Evolutionary conservation across 2,329 filamentous ascomycete genomes (phyloP).

Genomic region (Dactylellina sp.): DNA sequence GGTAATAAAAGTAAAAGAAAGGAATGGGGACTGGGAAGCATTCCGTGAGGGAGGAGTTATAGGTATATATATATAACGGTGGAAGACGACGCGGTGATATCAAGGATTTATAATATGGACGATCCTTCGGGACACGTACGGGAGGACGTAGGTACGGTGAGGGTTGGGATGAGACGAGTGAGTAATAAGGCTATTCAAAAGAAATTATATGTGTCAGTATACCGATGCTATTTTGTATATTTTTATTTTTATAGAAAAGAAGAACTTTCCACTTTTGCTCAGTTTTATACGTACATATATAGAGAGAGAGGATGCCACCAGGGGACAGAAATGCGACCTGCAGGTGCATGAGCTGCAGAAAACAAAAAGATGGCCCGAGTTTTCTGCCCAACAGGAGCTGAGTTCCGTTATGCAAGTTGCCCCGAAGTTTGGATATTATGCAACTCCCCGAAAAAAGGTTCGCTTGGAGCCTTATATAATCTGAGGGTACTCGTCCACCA

Average conservation of each 20-base stretch:
- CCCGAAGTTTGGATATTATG: slow-evolving; percentile 41
- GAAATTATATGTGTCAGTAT: slow-evolving; percentile 46
- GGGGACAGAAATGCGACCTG: slow-evolving; percentile 45
- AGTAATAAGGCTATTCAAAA: slow-evolving; percentile 54
- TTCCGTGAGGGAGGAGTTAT: slow-evolving; percentile 33
- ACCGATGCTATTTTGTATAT: slow-evolving; percentile 46
- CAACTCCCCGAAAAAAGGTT: slow-evolving; percentile 49
- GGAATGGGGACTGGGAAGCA: slow-evolving; percentile 32
- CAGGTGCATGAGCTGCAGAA: slow-evolving; percentile 13
- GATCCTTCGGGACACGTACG: slow-evolving; percentile 40
- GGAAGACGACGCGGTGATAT: slow-evolving; percentile 25
- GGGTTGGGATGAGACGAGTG: slow-evolving; percentile 27
- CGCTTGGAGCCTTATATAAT: slow-evolving; percentile 56
- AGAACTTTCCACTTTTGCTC: slow-evolving; percentile 12
- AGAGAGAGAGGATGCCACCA: slow-evolving; percentile 34
- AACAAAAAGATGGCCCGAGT: slow-evolving; percentile 12
- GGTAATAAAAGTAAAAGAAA: slow-evolving; percentile 40
- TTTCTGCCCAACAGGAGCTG: slow-evolving; percentile 39
- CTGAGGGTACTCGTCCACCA: slow-evolving; percentile 25
- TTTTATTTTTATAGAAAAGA: background rate
- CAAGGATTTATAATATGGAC: slow-evolving; percentile 51
- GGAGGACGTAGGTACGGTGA: slow-evolving; percentile 32
- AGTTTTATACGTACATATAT: slow-evolving; percentile 40
- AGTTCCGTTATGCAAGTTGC: slow-evolving; percentile 53
- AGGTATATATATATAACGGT: slow-evolving; percentile 38